Conservation (phyloP, 2,329 filamentous ascomycete species). For the Ramularia endophylla region DNA sequence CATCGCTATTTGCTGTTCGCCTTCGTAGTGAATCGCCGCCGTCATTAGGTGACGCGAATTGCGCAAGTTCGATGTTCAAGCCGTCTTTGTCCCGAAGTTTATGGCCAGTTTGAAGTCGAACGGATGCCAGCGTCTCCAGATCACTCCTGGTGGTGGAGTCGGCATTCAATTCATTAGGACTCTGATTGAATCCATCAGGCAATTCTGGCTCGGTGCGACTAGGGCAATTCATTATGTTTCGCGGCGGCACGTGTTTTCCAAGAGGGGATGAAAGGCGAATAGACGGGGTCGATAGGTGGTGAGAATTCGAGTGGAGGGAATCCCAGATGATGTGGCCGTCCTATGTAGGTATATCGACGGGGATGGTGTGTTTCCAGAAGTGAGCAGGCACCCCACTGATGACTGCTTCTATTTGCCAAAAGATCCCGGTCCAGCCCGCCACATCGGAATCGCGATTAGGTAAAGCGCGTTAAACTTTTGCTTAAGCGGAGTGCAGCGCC, state of each 20-base stretch:
- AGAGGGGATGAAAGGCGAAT: not conserved
- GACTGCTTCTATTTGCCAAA: too few relatives aligned
- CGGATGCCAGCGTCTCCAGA: constrained; percentile 55
- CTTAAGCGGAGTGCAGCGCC: too few relatives aligned
- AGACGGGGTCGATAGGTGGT: not conserved
- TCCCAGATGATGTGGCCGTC: not conserved
- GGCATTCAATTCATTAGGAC: constrained; percentile 50
- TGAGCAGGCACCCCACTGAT: not conserved
- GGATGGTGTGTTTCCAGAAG: not conserved
- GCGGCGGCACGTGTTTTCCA: not conserved
- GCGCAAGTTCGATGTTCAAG: constrained; percentile 17
- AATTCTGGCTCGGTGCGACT: constrained; percentile 54
- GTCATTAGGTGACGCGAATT: constrained; percentile 12
- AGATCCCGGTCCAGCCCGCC: too few relatives aligned
- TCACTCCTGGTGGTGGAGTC: constrained; percentile 58
- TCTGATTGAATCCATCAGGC: constrained; percentile 56
- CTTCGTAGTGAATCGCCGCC: constrained; percentile 6
- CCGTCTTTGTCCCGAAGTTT: constrained; percentile 31
- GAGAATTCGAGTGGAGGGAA: not conserved
- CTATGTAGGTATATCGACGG: too few relatives aligned
- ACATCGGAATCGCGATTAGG: too few relatives aligned
- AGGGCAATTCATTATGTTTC: constrained; percentile 56
- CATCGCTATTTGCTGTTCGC: constrained; percentile 10
- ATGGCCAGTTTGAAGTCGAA: constrained; percentile 46
- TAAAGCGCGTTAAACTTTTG: too few relatives aligned